Percentiles rank a stretch among this genome's conserved stretches.
These are phyloP conservation scores for Curvularia sp. DNA, from an alignment of 2,329 filamentous ascomycete genomes.

Conservation along the genomic window DNA sequence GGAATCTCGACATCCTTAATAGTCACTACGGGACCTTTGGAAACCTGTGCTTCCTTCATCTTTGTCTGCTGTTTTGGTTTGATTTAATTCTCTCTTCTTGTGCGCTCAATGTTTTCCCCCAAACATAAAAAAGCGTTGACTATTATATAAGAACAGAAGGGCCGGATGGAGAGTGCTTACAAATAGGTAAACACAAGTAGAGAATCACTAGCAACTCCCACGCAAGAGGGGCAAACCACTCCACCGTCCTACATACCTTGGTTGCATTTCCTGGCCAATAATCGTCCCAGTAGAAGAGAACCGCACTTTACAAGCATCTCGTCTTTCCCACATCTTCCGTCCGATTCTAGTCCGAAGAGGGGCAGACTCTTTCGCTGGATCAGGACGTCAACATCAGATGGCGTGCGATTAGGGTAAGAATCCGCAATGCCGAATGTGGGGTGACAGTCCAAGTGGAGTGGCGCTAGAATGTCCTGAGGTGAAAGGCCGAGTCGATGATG, in stretches of 20 bases:
- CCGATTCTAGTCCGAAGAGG: not conserved
- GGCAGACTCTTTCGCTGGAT: not conserved
- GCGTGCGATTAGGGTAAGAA: not conserved
- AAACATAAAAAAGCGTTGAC: not conserved
- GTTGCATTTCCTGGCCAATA: too few species aligned
- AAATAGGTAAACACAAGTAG: not conserved
- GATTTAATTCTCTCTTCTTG: not conserved
- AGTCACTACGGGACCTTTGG: conserved; percentile 41
- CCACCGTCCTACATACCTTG: too few species aligned
- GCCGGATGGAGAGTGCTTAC: not conserved
- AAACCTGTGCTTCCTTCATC: conserved; percentile 54
- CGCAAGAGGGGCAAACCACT: not conserved
- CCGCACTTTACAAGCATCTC: not conserved
- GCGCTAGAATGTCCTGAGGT: not conserved
- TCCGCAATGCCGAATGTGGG: not conserved
- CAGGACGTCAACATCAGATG: not conserved
- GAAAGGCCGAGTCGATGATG: not conserved
- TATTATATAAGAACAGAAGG: not conserved
- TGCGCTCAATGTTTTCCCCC: not conserved
- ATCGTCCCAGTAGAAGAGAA: not conserved
- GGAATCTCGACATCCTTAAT: conserved; percentile 49
- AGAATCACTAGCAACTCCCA: not conserved
- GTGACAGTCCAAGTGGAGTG: not conserved
- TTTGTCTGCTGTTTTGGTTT: not conserved
- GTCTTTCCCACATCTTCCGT: not conserved